phyloP scores from a whole-genome alignment of 1,284 basidiomycete genomes.

The Ceratobasidium papillatum region DNA sequence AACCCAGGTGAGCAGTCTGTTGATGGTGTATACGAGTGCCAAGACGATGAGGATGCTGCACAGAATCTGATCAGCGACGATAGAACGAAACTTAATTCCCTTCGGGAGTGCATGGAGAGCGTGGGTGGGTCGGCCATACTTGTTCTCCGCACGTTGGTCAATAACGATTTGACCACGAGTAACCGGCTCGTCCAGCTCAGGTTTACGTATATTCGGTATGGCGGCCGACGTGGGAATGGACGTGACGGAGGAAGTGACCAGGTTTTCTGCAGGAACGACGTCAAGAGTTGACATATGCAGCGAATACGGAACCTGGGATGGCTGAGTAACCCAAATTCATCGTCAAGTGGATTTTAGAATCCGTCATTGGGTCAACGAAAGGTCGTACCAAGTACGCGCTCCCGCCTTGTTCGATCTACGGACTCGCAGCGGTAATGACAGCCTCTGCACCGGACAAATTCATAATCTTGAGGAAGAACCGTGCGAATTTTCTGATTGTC shows the following conservation, averaged over 20 bases:
- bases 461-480: slow-evolving; percentile 92
- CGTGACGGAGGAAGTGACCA: slow-evolving; percentile 93
- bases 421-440: slow-evolving; percentile 89
- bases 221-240: slow-evolving; percentile 93
- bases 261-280: slow-evolving; percentile 79
- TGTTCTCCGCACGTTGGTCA: slow-evolving; percentile 72
- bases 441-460: slow-evolving; percentile 90
- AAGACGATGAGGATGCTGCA: slow-evolving; percentile 83
- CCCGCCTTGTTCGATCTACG: slow-evolving; percentile 91
- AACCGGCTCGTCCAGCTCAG: slow-evolving; percentile 84
- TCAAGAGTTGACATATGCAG: slow-evolving; percentile 82
- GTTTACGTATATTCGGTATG: slow-evolving; percentile 85
- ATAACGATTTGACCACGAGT: slow-evolving; percentile 83
- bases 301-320: slow-evolving; percentile 88
- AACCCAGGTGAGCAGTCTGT: slow-evolving; percentile 89
- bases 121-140: slow-evolving; percentile 69
- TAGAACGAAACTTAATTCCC: slow-evolving; percentile 85
- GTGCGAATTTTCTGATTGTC: slow-evolving; percentile 84
- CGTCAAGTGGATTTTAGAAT: slow-evolving; percentile 85
- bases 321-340: slow-evolving; percentile 93
- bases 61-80: slow-evolving; percentile 87
- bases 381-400: slow-evolving; percentile 85
- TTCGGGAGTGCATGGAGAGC: slow-evolving; percentile 88
- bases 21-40: slow-evolving; percentile 80
- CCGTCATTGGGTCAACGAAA: slow-evolving; percentile 88